A percentile compares a stretch with the other conserved stretches of the same genome.
phyloP scores from a whole-genome alignment of 1,284 basidiomycete genomes.

The Naganishia liquefaciens region DNA sequence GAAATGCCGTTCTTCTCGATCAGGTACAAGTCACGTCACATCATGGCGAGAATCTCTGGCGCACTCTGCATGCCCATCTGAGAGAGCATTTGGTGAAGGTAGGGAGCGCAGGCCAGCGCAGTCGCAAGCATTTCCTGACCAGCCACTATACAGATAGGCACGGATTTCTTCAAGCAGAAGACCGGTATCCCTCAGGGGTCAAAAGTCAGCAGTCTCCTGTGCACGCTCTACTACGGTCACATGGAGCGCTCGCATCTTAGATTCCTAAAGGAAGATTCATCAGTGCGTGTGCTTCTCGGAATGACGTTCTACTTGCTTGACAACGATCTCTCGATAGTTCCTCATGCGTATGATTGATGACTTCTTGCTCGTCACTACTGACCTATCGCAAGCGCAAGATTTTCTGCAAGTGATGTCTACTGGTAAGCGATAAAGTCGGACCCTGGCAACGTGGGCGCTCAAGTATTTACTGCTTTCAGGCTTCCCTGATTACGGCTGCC shows the following conservation, averaged over 20 bases:
- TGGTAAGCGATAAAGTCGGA: slow-evolving; percentile 56
- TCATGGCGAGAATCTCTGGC: slow-evolving; percentile 15
- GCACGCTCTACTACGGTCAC: slow-evolving; percentile 91
- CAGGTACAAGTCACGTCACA: slow-evolving; percentile 58
- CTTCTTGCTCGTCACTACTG: slow-evolving; percentile 83
- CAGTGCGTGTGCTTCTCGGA: slow-evolving; percentile 58
- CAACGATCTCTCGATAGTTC: slow-evolving; percentile 58
- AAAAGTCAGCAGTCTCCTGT: slow-evolving; percentile 81
- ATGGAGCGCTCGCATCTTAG: slow-evolving; percentile 69
- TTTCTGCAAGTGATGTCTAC: slow-evolving; percentile 79
- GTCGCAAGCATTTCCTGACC: too few relatives aligned
- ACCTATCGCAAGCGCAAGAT: slow-evolving; percentile 61
- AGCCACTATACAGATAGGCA: slow-evolving; percentile 60
- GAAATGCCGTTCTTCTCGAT: slow-evolving; percentile 82
- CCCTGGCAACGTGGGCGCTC: too few relatives aligned
- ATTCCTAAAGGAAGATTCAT: slow-evolving; percentile 63
- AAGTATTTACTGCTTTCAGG: slow-evolving; percentile 55
- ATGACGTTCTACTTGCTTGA: slow-evolving; percentile 15
- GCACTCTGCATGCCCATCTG: slow-evolving; percentile 6
- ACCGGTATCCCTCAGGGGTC: slow-evolving; percentile 97
- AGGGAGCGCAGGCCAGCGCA: too few relatives aligned
- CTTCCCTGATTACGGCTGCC: slow-evolving; percentile 90
- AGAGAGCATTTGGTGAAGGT: slow-evolving; percentile 21
- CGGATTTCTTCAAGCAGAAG: slow-evolving; percentile 75
- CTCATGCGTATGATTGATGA: slow-evolving; percentile 89